Base-by-base conservation (phyloP, 2,329 filamentous ascomycete genomes). In the Endothia cerciana region DNA sequence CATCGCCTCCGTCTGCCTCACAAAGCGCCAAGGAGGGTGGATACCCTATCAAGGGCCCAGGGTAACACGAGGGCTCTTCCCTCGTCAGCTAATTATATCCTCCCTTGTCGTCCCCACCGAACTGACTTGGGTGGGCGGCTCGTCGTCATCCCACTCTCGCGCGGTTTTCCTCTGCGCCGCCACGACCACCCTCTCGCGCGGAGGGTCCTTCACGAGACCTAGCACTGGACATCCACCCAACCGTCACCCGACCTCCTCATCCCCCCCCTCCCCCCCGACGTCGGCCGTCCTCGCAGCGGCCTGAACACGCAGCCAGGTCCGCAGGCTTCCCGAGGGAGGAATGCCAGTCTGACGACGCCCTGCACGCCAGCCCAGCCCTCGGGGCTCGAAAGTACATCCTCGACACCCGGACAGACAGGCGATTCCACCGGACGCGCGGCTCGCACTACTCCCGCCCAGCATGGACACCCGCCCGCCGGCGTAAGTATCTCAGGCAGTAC, bases 381-480 rank as follows among this genome's bases (percentile, higher is more conserved):
- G 33, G 33, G 33, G 33, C 41, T 11, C 41, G 41, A 43, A 19
- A 17, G 41, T 15, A 43, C 19, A 43, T 15, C 15, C 41, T 43
- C 41, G 41, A 43, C 41, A 43, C 41, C 8, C 41, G 13, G 13
- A 17, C 41, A 36, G 22, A 25, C 51, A 22, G 51, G 51, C 19
- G 5, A 6, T n/a, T n/a, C n/a, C 28, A 36, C 30, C 15, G n/a
- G 15, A 15, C 30, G 51, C 11, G 15, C 40, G 19, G n/a, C n/a
- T n/a, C n/a, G 38, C 38, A n/a, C 22, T 13, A 17, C 17, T 19
- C n/a, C 28, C 10, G 55, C 43, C 41, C 64, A 62, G 25, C 40
- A 68, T 65, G 66, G 63, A 68, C 41, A 25, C 63, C 55, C 63
- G 63, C 4, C 63, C 63, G 28, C 63, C 65, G 59, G 55, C 65